Evolutionary conservation across 1,139 yeast species (phyloP).

Genomic region (Taphrina communis): DNA sequence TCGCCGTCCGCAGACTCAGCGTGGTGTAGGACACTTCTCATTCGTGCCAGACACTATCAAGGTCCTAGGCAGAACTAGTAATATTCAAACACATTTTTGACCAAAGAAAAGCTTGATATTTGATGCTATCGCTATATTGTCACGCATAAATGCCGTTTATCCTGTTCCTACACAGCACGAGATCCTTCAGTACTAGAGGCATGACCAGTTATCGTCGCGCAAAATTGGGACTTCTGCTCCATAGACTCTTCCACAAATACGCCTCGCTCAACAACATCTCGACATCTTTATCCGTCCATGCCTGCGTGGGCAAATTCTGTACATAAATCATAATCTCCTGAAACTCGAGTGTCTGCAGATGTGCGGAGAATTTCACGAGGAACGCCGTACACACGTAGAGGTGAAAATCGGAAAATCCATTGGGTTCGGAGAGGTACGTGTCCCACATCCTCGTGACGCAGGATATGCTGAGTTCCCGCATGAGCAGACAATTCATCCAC

Average conservation of each 20-base stretch:
- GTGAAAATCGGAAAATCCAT: conserved; percentile 88
- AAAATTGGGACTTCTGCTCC: conserved; percentile 38
- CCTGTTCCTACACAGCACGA: background rate
- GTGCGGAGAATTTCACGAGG: conserved; percentile 80
- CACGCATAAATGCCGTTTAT: background rate
- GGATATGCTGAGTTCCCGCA: conserved; percentile 85
- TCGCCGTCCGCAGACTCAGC: too few species aligned
- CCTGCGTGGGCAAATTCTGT: conserved; percentile 83
- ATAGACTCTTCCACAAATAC: conserved; percentile 91
- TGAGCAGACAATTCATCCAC: conserved; percentile 97
- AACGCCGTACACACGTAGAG: conserved; percentile 99
- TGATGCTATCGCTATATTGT: conserved; percentile 1
- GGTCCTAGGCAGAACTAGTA: too few species aligned
- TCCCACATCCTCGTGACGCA: conserved; percentile 97
- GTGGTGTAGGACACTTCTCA: too few species aligned
- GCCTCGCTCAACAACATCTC: conserved; percentile 94
- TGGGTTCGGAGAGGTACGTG: conserved; percentile 84
- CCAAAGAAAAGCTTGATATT: background rate
- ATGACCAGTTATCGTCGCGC: conserved; percentile 8
- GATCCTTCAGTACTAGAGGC: too few species aligned
- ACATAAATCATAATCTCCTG: conserved; percentile 90
- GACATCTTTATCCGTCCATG: conserved; percentile 88
- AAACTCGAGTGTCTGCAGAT: conserved; percentile 83
- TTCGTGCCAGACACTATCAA: too few species aligned
- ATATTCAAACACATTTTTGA: too few species aligned